Percentiles rank a stretch among this genome's conserved stretches.
Evolutionary conservation across 2,329 filamentous ascomycete species (phyloP).

Genomic region (Alternaria brassicae): DNA sequence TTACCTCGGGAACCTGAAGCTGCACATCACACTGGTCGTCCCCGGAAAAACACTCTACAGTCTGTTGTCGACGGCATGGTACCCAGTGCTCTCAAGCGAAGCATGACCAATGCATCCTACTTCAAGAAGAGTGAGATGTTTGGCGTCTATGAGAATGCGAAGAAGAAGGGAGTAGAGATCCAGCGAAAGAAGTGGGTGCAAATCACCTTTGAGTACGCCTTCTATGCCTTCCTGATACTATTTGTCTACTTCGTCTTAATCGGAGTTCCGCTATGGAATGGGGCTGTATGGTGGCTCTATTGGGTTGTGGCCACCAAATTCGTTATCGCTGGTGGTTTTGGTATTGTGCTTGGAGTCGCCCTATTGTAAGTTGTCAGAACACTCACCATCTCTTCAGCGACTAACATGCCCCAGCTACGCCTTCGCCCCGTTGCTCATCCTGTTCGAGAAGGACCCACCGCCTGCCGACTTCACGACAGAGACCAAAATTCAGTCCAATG

Average conservation of each 20-base stretch:
- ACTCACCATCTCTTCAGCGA: conserved; percentile 33
- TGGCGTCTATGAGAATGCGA: conserved; percentile 35
- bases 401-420: conserved; percentile 23
- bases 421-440: conserved; percentile 41
- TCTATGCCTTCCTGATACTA: conserved; percentile 46
- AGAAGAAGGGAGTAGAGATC: conserved; percentile 27
- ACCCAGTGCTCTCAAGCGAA: conserved; percentile 22
- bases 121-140: conserved; percentile 24
- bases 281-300: conserved; percentile 36
- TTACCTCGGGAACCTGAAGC: conserved; percentile 16
- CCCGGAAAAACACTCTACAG: conserved; percentile 22
- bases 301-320: conserved; percentile 43
- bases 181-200: conserved; percentile 48
- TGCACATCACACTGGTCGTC: conserved; percentile 11
- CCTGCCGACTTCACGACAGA: conserved; percentile 26
- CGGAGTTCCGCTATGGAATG: conserved; percentile 57
- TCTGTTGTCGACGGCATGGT: conserved; percentile 27
- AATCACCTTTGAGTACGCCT: conserved; percentile 48
- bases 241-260: conserved; percentile 58
- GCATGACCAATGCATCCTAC: conserved; percentile 26
- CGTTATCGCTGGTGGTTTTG: conserved; percentile 51
- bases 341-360: conserved; percentile 46
- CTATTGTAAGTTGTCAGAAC: conserved; percentile 37
- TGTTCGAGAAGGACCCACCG: conserved; percentile 45
- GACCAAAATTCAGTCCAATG: conserved; percentile 34